Conservation (phyloP, 2,329 filamentous ascomycete species). For the Alternaria conjuncta region DNA sequence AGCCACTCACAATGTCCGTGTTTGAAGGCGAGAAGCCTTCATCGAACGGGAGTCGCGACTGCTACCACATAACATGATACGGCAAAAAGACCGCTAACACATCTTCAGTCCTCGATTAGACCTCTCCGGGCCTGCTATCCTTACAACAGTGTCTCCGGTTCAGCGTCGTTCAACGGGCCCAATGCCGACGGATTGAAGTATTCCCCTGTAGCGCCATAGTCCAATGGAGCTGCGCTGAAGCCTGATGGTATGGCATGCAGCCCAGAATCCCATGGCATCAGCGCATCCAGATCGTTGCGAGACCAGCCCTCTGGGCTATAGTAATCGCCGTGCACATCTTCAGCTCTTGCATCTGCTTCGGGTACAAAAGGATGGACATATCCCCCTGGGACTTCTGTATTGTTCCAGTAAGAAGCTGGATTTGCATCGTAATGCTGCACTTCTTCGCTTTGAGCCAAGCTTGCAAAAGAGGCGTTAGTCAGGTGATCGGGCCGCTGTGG, state of each 20-base stretch:
- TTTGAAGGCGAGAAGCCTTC: not conserved
- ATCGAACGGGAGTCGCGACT: not conserved
- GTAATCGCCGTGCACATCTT: not conserved
- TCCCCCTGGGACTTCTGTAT: not conserved
- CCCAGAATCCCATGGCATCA: not conserved
- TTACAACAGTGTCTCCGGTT: not conserved
- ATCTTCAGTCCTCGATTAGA: not conserved
- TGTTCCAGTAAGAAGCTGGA: not conserved
- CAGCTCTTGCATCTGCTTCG: not conserved
- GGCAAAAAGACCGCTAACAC: accelerated
- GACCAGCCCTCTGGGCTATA: not conserved
- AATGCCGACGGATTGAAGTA: not conserved
- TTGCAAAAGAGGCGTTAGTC: not conserved
- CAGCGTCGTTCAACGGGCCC: not conserved
- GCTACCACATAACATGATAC: not conserved
- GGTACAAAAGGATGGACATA: not conserved
- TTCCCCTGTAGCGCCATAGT: too few species aligned
- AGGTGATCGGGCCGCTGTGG: not conserved
- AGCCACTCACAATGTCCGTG: not conserved
- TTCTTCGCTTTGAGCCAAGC: not conserved
- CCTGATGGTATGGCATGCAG: not conserved
- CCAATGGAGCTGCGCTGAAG: not conserved
- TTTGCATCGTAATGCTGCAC: not conserved
- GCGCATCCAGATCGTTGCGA: not conserved
- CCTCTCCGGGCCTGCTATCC: accelerated